Evolutionary conservation across 2,329 filamentous ascomycete species (phyloP).

Genomic region (Lecanicillium sp.): DNA sequence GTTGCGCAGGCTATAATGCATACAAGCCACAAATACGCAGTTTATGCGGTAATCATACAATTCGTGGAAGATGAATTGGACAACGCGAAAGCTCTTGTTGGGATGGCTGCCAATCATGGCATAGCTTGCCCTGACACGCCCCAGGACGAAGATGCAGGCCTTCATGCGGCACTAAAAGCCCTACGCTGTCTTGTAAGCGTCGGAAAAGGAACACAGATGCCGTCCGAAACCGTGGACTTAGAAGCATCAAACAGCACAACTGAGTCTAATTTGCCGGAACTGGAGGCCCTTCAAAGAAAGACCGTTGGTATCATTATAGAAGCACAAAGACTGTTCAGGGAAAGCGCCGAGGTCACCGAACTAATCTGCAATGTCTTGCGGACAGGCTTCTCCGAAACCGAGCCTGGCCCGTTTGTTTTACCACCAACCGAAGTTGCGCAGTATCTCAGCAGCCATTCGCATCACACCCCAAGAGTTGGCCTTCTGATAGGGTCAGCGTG

Average conservation of each 20-base stretch:
- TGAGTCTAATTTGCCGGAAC: slow-evolving; percentile 9
- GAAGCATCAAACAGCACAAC: slow-evolving; percentile 36
- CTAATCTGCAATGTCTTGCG: slow-evolving; percentile 64
- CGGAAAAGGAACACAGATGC: slow-evolving; percentile 64
- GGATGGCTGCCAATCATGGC: not conserved
- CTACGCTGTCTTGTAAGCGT: slow-evolving; percentile 63
- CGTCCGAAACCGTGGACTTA: slow-evolving; percentile 60
- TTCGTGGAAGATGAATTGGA: slow-evolving; percentile 51
- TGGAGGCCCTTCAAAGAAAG: slow-evolving; percentile 32
- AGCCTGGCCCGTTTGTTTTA: slow-evolving; percentile 71
- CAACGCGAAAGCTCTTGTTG: not conserved
- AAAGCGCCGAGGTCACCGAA: slow-evolving; percentile 61
- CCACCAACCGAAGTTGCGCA: slow-evolving; percentile 56
- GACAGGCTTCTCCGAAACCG: slow-evolving; percentile 66
- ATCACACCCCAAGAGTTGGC: slow-evolving; percentile 59
- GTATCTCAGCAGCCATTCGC: slow-evolving; percentile 53
- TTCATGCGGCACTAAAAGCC: slow-evolving; percentile 45
- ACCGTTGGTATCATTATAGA: slow-evolving; percentile 39
- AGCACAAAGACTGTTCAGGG: slow-evolving; percentile 44
- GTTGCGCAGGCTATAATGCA: slow-evolving; percentile 61
- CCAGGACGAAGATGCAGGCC: slow-evolving; percentile 32
- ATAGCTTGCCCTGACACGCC: slow-evolving; percentile 15
- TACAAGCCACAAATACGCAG: slow-evolving; percentile 50
- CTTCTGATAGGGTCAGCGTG: slow-evolving; percentile 64
- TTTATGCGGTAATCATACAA: too few species aligned